These are phyloP conservation scores for Ascochyta clinopodiicola DNA, from an alignment of 2,329 filamentous ascomycete species.

Conservation along the genomic window DNA sequence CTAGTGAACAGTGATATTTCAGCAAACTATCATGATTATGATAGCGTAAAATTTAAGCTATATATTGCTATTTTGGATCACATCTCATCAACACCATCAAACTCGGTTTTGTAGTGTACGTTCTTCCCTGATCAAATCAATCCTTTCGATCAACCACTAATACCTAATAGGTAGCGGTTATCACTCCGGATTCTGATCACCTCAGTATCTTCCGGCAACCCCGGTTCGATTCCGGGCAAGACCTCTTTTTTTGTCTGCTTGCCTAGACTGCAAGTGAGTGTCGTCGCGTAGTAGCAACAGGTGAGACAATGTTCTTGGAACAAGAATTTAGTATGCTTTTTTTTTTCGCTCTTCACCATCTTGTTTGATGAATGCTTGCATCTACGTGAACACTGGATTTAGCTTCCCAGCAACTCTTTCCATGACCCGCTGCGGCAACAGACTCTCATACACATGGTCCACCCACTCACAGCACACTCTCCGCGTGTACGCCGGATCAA, in stretches of 20 bases:
- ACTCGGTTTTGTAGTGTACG: conserved; percentile 3
- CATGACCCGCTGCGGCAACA: conserved; percentile 59
- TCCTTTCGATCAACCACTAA: neutral
- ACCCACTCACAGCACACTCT: conserved; percentile 63
- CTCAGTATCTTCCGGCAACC: conserved; percentile 14
- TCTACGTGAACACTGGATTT: conserved; percentile 39
- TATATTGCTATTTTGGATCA: neutral
- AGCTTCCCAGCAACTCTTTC: conserved; percentile 50
- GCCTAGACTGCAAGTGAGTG: no score
- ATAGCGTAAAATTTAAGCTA: neutral
- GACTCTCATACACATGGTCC: conserved; percentile 61
- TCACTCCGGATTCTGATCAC: conserved; percentile 19
- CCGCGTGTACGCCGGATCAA: conserved; percentile 67
- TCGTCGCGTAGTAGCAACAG: no score
- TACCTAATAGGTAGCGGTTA: conserved; percentile 10
- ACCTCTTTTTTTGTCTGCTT: conserved; percentile 1
- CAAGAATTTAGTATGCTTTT: no score
- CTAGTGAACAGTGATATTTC: neutral
- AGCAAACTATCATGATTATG: neutral
- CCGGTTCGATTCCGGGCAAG: conserved; percentile 18
- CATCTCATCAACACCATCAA: neutral
- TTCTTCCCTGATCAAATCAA: neutral
- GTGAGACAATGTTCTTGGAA: no score
- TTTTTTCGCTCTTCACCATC: no score
- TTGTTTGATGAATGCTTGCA: no score